A percentile compares a stretch with the other conserved stretches of the same genome.
These are phyloP conservation scores for Penicillium salamii DNA, from an alignment of 495 filamentous ascomycete species.

Conservation along the genomic window DNA sequence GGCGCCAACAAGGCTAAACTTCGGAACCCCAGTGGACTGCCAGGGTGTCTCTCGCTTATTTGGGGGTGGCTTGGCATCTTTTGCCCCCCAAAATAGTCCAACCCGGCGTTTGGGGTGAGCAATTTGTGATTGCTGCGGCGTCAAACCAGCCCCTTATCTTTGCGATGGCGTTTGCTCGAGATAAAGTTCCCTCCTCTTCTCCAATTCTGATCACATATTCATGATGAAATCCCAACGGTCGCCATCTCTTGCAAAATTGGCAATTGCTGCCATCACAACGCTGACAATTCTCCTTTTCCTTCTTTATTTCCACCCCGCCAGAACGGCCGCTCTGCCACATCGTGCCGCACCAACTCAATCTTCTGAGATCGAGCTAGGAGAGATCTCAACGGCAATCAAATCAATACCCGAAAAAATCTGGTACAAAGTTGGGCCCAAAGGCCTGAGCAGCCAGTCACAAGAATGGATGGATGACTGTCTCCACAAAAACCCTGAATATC, in stretches of 20 bases:
- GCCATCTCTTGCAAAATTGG: background rate
- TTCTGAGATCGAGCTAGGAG: background rate
- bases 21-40: background rate
- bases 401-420: constrained; percentile 2
- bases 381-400: background rate
- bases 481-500: constrained; percentile 1
- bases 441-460: background rate
- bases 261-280: background rate
- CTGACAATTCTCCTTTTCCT: background rate
- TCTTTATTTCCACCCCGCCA: background rate
- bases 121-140: background rate
- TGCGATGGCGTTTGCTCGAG: background rate
- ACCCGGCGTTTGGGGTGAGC: background rate
- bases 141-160: background rate
- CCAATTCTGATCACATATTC: too few relatives aligned
- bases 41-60: background rate
- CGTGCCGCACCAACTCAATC: background rate
- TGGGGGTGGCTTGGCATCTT: too few relatives aligned
- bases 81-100: too few relatives aligned
- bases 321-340: background rate
- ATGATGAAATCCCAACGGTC: background rate
- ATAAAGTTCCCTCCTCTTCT: background rate
- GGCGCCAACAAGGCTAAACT: background rate
- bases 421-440: constrained; percentile 4
- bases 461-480: constrained; percentile 1